Evolutionary conservation across 2,329 filamentous ascomycete species (phyloP).

Genomic region (Penicillium rolfsii): DNA sequence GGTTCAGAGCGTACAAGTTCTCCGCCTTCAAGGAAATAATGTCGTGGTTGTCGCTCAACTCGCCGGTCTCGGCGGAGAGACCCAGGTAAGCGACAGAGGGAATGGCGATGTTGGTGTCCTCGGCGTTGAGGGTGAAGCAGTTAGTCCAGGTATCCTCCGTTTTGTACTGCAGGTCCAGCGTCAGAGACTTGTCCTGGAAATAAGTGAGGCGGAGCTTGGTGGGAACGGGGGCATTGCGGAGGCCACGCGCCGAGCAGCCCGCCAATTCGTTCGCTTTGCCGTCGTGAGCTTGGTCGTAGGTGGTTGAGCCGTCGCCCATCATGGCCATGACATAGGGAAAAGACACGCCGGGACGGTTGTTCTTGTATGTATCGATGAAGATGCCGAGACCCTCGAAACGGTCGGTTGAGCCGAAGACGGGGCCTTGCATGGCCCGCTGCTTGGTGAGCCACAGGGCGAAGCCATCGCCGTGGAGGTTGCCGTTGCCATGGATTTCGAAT

Average conservation of each 20-base stretch:
- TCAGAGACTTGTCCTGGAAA: slow-evolving; percentile 92
- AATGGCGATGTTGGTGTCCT: slow-evolving; percentile 70
- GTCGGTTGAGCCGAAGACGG: slow-evolving; percentile 86
- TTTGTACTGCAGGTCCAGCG: slow-evolving; percentile 94
- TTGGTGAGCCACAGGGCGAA: slow-evolving; percentile 99
- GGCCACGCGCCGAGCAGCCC: slow-evolving; percentile 89
- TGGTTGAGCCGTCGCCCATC: slow-evolving; percentile 86
- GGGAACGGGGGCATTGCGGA: slow-evolving; percentile 76
- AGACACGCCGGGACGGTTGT: slow-evolving; percentile 91
- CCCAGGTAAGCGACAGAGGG: slow-evolving; percentile 71
- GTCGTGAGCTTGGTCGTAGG: slow-evolving; percentile 91
- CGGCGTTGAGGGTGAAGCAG: slow-evolving; percentile 75
- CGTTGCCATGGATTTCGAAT: slow-evolving; percentile 88
- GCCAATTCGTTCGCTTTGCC: slow-evolving; percentile 91
- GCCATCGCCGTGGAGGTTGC: slow-evolving; percentile 91
- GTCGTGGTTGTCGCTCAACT: slow-evolving; percentile 97
- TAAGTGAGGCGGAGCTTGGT: slow-evolving; percentile 90
- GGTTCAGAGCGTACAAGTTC: slow-evolving; percentile 70
- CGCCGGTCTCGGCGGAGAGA: slow-evolving; percentile 79
- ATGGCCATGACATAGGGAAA: slow-evolving; percentile 99
- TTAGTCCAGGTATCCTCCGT: slow-evolving; percentile 81
- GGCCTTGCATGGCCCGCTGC: slow-evolving; percentile 76
- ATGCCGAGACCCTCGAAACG: slow-evolving; percentile 91
- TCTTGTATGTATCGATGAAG: slow-evolving; percentile 99
- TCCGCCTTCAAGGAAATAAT: slow-evolving; percentile 83